These are phyloP conservation scores for Fusarium coffeatum DNA, from an alignment of 2,329 filamentous ascomycete species.

Conservation along the genomic window DNA sequence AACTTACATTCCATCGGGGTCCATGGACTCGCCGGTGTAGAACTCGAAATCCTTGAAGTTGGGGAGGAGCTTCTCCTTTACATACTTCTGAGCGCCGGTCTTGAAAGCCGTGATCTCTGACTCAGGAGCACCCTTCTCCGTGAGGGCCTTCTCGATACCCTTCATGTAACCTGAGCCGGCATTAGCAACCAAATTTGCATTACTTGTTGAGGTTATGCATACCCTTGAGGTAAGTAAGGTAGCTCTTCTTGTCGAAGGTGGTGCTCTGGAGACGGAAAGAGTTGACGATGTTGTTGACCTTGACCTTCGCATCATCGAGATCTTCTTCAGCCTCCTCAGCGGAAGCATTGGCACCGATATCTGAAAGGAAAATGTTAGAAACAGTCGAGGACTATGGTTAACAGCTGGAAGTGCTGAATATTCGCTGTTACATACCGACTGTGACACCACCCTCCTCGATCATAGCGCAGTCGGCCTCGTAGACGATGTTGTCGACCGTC, in stretches of 20 bases:
- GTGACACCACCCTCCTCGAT: constrained; percentile 81
- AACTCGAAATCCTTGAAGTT: constrained; percentile 99
- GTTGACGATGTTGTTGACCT: constrained; percentile 93
- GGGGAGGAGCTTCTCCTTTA: constrained; percentile 82
- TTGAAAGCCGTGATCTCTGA: constrained; percentile 83
- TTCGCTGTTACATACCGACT: constrained; percentile 69
- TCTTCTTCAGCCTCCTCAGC: constrained; percentile 87
- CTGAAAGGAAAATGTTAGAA: constrained; percentile 55
- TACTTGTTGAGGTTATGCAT: constrained; percentile 46
- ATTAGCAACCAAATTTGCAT: constrained; percentile 11
- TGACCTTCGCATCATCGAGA: constrained; percentile 74
- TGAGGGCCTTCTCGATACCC: constrained; percentile 78
- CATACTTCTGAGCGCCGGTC: constrained; percentile 76
- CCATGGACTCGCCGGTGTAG: constrained; percentile 91
- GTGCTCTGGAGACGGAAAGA: constrained; percentile 89
- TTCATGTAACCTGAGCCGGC: constrained; percentile 82
- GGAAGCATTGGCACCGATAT: constrained; percentile 95
- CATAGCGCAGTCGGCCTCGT: constrained; percentile 93
- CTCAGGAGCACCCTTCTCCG: constrained; percentile 69
- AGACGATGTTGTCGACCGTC: constrained; percentile 81
- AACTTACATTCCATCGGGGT: constrained; percentile 91
- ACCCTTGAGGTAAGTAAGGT: constrained; percentile 88
- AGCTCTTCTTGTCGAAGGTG: constrained; percentile 87
- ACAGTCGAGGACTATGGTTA: neutral
- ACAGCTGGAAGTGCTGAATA: neutral